phyloP scores from a whole-genome alignment of 2,329 filamentous ascomycete species.

The Curvularia sp. region DNA sequence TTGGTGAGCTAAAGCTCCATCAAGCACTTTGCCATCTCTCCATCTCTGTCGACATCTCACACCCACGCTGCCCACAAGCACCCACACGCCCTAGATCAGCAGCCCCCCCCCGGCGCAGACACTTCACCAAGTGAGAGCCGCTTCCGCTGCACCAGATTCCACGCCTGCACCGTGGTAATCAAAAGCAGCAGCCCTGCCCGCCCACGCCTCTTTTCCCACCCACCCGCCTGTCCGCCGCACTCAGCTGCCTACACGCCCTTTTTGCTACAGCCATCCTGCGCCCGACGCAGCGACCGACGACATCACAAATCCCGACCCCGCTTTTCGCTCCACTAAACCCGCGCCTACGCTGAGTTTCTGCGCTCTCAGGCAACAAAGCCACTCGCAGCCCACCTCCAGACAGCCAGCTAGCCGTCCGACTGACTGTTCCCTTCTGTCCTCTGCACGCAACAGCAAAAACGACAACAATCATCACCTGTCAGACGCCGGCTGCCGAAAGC shows the following conservation, averaged over 20 bases:
- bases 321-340: conserved; percentile 14
- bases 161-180: conserved; percentile 50
- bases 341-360: conserved; percentile 10
- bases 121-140: conserved; percentile 14
- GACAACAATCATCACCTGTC: neutral
- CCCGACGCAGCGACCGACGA: neutral
- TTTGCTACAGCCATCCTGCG: conserved; percentile 3
- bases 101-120: conserved; percentile 22
- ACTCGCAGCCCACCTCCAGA: conserved; percentile 17
- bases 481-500: conserved; percentile 13
- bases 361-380: conserved; percentile 20
- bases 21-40: conserved; percentile 24
- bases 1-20: conserved; percentile 23
- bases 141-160: conserved; percentile 32
- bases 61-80: conserved; percentile 22
- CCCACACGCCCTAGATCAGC: conserved; percentile 17
- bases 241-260: conserved; percentile 10
- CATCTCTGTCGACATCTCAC: conserved; percentile 3
- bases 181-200: conserved; percentile 21
- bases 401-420: neutral
- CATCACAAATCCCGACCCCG: conserved; percentile 11
- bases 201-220: conserved; percentile 26
- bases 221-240: conserved; percentile 18
- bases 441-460: neutral
- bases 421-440: neutral